Conservation (phyloP, 116 monocot genomes). For the Posidonia oceanica region DNA sequence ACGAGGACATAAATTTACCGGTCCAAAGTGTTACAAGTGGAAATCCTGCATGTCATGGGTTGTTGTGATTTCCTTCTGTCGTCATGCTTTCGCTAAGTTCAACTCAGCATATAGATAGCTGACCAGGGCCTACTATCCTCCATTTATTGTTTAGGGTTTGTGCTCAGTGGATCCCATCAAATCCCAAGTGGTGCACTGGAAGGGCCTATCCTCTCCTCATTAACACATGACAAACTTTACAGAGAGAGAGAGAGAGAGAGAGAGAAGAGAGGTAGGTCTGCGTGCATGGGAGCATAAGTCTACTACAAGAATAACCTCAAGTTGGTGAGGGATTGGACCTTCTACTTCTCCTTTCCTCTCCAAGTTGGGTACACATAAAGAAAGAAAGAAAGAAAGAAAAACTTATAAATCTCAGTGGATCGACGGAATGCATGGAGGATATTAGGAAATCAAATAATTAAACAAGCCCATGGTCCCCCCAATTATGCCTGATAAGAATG, state of each 20-base stretch:
- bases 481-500: no score
- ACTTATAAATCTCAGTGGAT: background rate
- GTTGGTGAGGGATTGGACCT: no score
- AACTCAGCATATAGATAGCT: background rate
- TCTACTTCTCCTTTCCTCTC: no score
- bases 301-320: background rate
- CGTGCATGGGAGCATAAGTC: no score
- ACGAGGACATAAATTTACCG: no score
- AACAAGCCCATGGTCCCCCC: no score
- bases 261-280: no score
- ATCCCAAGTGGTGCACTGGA: conserved; percentile 27
- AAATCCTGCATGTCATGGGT: background rate
- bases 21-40: no score
- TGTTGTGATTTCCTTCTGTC: background rate
- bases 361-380: no score
- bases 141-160: background rate
- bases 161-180: conserved; percentile 15
- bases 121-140: background rate
- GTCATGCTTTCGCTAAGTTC: conserved; percentile 14
- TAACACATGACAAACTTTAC: no score
- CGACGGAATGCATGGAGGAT: background rate
- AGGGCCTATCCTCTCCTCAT: background rate
- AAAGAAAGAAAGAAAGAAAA: no score
- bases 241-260: no score
- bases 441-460: background rate